A percentile compares a stretch with the other conserved stretches of the same genome.
Evolutionary conservation across 1,284 basidiomycete genomes (phyloP).

Genomic region (Neonothopanus nambi): DNA sequence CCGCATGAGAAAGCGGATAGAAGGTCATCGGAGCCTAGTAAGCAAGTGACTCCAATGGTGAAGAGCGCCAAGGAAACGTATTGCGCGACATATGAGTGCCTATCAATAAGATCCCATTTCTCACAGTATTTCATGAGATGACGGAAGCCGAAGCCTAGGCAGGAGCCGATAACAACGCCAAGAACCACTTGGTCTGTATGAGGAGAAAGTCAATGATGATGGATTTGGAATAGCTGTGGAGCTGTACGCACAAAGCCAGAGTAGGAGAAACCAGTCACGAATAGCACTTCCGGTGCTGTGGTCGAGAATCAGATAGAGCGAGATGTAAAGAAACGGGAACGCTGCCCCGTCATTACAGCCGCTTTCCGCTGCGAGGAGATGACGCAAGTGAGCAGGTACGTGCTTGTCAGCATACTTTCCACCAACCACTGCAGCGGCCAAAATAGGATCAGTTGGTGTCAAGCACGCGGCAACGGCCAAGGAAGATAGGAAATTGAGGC

Average conservation of each 20-base stretch:
- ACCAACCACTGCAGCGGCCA: conserved; percentile 89
- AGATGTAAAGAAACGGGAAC: conserved; percentile 94
- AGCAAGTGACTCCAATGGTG: conserved; percentile 81
- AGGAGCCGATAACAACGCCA: conserved; percentile 16
- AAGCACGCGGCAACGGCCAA: conserved; percentile 92
- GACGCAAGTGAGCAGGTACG: conserved; percentile 91
- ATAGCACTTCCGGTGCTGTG: conserved; percentile 66
- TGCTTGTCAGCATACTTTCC: conserved; percentile 99
- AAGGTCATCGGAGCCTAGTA: conserved; percentile 93
- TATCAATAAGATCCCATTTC: conserved; percentile 86
- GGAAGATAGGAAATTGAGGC: conserved; percentile 82
- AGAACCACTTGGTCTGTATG: conserved; percentile 17
- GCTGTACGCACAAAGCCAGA: conserved; percentile 77
- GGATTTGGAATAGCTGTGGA: not conserved
- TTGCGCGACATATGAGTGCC: conserved; percentile 87
- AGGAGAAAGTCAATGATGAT: not conserved
- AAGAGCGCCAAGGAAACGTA: conserved; percentile 79
- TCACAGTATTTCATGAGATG: conserved; percentile 97
- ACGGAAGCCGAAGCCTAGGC: conserved; percentile 59
- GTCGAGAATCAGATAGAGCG: conserved; percentile 87
- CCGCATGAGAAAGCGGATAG: conserved; percentile 95
- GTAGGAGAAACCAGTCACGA: conserved; percentile 79
- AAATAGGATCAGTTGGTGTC: conserved; percentile 95
- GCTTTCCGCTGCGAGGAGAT: conserved; percentile 88
- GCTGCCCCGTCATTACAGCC: conserved; percentile 95